Conservation (phyloP, 1,284 basidiomycete species). For the Rhodotorula mucilaginosa region DNA sequence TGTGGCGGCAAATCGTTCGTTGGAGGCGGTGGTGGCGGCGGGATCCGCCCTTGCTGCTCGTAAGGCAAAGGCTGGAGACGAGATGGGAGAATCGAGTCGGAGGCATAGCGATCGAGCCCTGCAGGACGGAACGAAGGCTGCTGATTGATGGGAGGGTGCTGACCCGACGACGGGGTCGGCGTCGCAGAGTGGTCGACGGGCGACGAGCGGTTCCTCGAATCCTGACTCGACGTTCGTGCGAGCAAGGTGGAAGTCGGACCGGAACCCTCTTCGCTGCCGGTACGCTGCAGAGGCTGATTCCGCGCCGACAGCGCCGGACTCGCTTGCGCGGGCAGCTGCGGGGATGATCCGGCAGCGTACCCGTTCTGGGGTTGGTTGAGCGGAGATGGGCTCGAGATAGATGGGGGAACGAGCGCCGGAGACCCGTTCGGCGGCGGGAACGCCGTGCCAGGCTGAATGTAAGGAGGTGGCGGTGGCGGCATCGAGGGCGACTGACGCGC, state of each 20-base stretch:
- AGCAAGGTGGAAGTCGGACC: background rate
- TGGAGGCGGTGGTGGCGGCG: background rate
- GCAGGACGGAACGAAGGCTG: background rate
- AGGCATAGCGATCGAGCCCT: background rate
- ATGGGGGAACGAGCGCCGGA: background rate
- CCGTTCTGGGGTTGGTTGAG: too few species aligned
- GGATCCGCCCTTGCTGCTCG: background rate
- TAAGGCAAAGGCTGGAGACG: background rate
- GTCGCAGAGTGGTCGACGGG: background rate
- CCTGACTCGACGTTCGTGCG: background rate
- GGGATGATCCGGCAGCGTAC: background rate
- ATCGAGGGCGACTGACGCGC: slow-evolving; percentile 2
- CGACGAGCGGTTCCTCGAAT: slow-evolving; percentile 1
- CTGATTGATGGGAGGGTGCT: too few species aligned
- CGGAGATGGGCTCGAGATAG: background rate
- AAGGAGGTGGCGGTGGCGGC: slow-evolving; percentile 1
- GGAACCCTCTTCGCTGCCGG: background rate
- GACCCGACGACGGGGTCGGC: background rate
- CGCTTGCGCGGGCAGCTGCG: background rate
- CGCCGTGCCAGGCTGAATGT: background rate
- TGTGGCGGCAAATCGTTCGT: slow-evolving; percentile 10
- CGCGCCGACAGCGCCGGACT: background rate
- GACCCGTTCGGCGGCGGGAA: too few species aligned
- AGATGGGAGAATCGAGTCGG: background rate
- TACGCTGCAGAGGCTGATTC: background rate